These are phyloP conservation scores for Globisporangium spinosum DNA, from an alignment of 352 stramenopile genomes.

Conservation along the genomic window DNA sequence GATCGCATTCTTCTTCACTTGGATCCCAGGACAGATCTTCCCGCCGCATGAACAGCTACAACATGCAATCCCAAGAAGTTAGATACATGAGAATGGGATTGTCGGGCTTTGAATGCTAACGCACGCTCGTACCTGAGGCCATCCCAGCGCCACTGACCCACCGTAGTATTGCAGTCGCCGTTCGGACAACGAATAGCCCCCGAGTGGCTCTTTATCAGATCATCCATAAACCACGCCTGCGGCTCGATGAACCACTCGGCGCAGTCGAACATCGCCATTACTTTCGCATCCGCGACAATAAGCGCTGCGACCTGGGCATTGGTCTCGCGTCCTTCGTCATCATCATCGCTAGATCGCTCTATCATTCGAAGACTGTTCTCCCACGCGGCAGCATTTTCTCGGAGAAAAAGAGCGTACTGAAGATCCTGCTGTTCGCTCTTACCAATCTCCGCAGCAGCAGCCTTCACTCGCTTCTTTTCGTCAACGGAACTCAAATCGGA, in stretches of 20 bases:
- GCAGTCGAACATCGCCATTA: conserved; percentile 25
- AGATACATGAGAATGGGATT: not conserved
- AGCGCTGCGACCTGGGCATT: conserved; percentile 26
- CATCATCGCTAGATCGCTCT: conserved; percentile 19
- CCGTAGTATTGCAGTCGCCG: conserved; percentile 27
- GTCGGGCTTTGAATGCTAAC: not conserved
- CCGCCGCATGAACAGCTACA: conserved; percentile 42
- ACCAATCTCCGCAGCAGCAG: not conserved
- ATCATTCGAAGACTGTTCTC: conserved; percentile 29
- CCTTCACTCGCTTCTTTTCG: conserved; percentile 11
- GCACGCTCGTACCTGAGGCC: conserved; percentile 28
- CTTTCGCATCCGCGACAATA: conserved; percentile 31
- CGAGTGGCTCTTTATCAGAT: conserved; percentile 16
- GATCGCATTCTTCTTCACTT: conserved; percentile 45
- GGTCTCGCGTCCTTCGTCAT: conserved; percentile 14
- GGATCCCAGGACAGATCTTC: conserved; percentile 36
- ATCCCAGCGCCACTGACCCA: conserved; percentile 59
- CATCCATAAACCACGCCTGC: conserved; percentile 38
- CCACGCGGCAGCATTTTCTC: conserved; percentile 34
- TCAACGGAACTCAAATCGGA: not conserved
- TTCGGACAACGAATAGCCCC: conserved; percentile 45
- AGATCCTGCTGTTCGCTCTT: not conserved
- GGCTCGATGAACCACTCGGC: conserved; percentile 51
- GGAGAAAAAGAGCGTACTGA: not conserved
- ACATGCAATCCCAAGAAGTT: conserved; percentile 5